Conservation (phyloP, 441 rosid genomes). For the Bruguiera hainesii region DNA sequence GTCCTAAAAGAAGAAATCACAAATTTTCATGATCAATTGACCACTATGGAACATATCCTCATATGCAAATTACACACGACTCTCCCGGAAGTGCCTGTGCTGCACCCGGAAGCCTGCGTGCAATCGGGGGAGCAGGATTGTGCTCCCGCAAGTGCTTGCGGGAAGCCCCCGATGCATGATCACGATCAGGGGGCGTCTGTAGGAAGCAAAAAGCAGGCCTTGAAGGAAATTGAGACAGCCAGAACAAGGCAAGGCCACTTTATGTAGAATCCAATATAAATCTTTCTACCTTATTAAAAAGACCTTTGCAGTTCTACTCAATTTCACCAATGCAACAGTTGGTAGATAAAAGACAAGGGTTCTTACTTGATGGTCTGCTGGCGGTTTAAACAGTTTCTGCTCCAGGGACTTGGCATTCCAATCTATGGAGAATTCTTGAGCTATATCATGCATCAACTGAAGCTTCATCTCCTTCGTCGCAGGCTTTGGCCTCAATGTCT, state of each 20-base stretch:
- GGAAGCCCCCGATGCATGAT: too few species aligned
- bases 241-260: too few species aligned
- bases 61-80: not conserved
- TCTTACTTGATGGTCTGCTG: slow-evolving; percentile 35
- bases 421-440: slow-evolving; percentile 48
- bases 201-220: too few species aligned
- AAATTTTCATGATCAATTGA: not conserved
- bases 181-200: too few species aligned
- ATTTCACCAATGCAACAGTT: not conserved
- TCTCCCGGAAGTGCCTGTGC: too few species aligned
- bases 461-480: slow-evolving; percentile 64
- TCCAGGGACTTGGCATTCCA: slow-evolving; percentile 66
- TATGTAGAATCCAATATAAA: too few species aligned
- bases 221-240: too few species aligned
- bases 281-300: too few species aligned
- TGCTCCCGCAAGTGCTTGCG: too few species aligned
- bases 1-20: slow-evolving; percentile 17
- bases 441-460: slow-evolving; percentile 51
- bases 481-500: slow-evolving; percentile 37
- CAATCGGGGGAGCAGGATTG: too few species aligned
- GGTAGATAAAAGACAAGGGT: not conserved
- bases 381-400: slow-evolving; percentile 45
- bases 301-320: too few species aligned
- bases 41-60: not conserved
- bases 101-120: too few species aligned